Conservation (phyloP, 768 basidiomycete genomes). For the Heimioporus sp. region DNA sequence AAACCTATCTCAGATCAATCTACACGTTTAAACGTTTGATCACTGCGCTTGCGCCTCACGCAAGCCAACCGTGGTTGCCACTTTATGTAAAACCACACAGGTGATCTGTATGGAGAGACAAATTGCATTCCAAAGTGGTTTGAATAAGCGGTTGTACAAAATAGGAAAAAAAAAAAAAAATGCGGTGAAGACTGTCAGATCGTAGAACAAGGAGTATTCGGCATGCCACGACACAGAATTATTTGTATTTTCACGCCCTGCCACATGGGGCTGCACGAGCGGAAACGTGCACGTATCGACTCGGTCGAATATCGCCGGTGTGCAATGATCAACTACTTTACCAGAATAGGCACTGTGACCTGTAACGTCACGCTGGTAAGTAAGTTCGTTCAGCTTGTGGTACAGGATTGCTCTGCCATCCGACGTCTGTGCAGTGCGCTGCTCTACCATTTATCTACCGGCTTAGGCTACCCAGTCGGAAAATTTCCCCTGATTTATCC, state of each 20-base stretch:
- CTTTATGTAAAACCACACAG: slow-evolving; percentile 21
- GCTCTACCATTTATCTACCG: slow-evolving; percentile 8
- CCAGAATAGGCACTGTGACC: slow-evolving; percentile 31
- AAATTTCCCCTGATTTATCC: slow-evolving; percentile 12
- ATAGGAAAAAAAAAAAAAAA: too few species aligned
- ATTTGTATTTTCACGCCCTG: too few species aligned
- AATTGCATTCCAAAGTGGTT: not conserved
- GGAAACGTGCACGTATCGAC: not conserved
- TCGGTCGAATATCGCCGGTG: slow-evolving; percentile 14
- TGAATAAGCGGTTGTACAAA: too few species aligned
- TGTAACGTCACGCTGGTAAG: slow-evolving; percentile 37
- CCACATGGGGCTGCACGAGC: too few species aligned
- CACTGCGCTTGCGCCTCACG: too few species aligned
- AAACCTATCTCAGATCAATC: not conserved
- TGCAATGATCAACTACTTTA: slow-evolving; percentile 34
- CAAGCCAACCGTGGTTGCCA: too few species aligned
- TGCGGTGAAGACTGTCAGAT: too few species aligned
- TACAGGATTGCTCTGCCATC: slow-evolving; percentile 28
- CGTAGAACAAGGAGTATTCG: too few species aligned
- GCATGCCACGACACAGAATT: too few species aligned
- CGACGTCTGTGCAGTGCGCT: slow-evolving; percentile 16
- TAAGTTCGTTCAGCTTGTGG: slow-evolving; percentile 32
- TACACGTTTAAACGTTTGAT: not conserved
- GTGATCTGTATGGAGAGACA: slow-evolving; percentile 2
- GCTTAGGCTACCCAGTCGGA: slow-evolving; percentile 1